Evolutionary conservation across 2,329 filamentous ascomycete species (phyloP), one percentile per base, ranked within the genome.

Genomic region (Colletotrichum cuscutae): DNA sequence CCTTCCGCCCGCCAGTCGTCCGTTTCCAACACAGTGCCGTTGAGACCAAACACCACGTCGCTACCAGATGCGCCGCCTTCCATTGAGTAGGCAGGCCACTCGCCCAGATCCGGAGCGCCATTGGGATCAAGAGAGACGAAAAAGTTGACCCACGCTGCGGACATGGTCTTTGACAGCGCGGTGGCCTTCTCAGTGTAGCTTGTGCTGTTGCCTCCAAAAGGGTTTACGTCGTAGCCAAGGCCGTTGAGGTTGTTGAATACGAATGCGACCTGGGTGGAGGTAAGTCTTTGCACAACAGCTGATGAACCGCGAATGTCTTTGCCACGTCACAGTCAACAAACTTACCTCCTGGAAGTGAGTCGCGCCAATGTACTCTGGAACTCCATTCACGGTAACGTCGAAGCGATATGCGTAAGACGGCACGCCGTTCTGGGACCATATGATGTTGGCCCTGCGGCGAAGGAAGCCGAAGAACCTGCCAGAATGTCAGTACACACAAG

Each of bases 331-430:
- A n/a, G 24, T 22, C 15, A 53, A 37, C 9, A 19, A 1, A 9
- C 62, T 54, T 46, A 77, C 79, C 71, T 80, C 82, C 70, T 81
- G 78, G 74, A 88, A 87, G 24, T 87, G 81, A 3, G 76, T 77
- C 9, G 81, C 76, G 9, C 79, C 78, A 24, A 60, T 65, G 19
- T 49, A 72, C 5, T 67, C 68, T 4, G 75, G 74, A 4, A 77
- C 24, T 1, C 77, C 79, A 52, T 79, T 79, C 1, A 78, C 75
- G 74, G 75, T 79, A 3, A 81, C 80, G 64, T 82, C 78, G 63
- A 82, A 82, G 13, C 80, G 79, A 66, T 81, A 82, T 1, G 76
- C 74, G 59, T 79, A 82, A 9, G 78, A 79, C 0, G 77, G 76
- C 15, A 81, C 3, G 8, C 74, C 77, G 54, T 77, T 73, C 4